phyloP scores from a whole-genome alignment of 140 eudicot species.

The Anethum foeniculum region DNA sequence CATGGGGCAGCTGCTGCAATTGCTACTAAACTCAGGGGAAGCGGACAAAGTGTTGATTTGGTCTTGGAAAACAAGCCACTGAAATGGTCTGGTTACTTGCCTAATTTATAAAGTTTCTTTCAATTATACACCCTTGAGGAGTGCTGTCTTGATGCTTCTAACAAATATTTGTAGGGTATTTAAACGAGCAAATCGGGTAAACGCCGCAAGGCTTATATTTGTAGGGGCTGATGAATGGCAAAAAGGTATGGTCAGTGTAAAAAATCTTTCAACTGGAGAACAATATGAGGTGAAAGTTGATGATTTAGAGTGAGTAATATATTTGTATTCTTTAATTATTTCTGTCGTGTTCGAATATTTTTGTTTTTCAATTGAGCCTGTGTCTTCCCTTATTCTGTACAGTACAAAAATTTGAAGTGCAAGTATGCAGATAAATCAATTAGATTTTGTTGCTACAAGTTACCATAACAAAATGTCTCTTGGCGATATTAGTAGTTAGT shows the following conservation, averaged over 20 bases:
- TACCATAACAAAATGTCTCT: neutral
- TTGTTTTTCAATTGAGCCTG: neutral
- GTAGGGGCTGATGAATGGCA: conserved; percentile 82
- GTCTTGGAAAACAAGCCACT: conserved; percentile 86
- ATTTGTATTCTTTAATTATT: neutral
- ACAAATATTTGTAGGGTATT: conserved; percentile 43
- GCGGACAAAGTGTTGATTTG: conserved; percentile 85
- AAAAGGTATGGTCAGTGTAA: conserved; percentile 77
- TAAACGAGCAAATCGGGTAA: conserved; percentile 70
- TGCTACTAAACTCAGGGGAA: conserved; percentile 65
- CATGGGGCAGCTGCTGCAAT: conserved; percentile 79
- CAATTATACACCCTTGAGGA: neutral
- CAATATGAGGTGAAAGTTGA: conserved; percentile 63
- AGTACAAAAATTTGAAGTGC: neutral
- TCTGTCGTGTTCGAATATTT: neutral
- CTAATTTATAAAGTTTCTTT: conserved; percentile 1
- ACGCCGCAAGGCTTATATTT: conserved; percentile 67
- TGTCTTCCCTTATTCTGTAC: neutral
- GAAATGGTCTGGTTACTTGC: conserved; percentile 43
- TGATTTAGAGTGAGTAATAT: conserved; percentile 39
- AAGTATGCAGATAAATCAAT: neutral
- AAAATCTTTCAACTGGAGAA: conserved; percentile 73
- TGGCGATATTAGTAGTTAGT: neutral
- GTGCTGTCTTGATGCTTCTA: neutral
- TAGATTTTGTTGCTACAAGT: neutral